phyloP scores from a whole-genome alignment of 331 rosid species.

The Quercus lobata region DNA sequence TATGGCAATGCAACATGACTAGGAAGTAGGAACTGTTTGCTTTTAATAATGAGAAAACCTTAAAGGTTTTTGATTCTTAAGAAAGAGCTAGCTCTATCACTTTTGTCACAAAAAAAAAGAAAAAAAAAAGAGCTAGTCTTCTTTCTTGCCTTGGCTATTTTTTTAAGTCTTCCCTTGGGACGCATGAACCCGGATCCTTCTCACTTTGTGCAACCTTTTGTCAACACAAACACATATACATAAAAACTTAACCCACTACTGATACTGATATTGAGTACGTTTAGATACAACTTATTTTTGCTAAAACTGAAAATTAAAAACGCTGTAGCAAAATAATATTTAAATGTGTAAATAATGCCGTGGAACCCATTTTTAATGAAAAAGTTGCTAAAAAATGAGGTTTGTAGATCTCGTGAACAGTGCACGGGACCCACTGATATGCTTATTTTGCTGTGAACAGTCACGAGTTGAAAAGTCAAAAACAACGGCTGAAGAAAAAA shows the following conservation, averaged over 20 bases:
- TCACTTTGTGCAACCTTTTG: slow-evolving; percentile 11
- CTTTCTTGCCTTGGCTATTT: background rate
- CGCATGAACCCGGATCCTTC: background rate
- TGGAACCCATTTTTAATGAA: too few species aligned
- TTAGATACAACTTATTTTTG: too few species aligned
- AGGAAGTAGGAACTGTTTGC: slow-evolving; percentile 16
- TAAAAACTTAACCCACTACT: background rate
- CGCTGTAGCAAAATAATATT: too few species aligned
- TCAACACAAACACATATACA: background rate
- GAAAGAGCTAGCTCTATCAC: background rate
- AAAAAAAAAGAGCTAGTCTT: background rate
- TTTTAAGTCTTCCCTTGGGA: background rate
- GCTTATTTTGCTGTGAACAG: too few species aligned
- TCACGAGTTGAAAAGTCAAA: too few species aligned
- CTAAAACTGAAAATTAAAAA: too few species aligned
- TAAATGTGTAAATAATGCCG: too few species aligned
- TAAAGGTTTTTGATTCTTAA: background rate
- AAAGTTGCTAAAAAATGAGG: too few species aligned
- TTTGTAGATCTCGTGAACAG: too few species aligned
- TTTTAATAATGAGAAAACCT: background rate
- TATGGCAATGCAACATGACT: slow-evolving; percentile 24
- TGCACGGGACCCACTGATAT: too few species aligned
- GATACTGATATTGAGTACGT: background rate
- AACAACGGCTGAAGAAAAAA: too few species aligned
- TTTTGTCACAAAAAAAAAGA: too few species aligned